Evolutionary conservation across 2,329 filamentous ascomycete species (phyloP).

Genomic region (Sporothrix pallida): DNA sequence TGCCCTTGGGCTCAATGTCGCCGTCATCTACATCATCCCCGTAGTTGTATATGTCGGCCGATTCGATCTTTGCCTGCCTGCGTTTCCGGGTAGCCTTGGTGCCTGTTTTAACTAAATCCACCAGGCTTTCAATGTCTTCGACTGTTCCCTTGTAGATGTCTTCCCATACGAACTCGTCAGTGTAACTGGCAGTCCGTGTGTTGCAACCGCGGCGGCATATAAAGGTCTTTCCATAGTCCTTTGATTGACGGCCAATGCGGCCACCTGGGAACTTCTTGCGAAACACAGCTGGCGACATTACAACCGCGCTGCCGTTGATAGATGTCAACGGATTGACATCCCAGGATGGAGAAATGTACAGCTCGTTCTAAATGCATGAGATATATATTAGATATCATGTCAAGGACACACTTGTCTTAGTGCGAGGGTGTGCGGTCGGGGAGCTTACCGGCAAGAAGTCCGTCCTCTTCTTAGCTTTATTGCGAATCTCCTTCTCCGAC

Average conservation of each 20-base stretch:
- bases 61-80: slow-evolving; percentile 40
- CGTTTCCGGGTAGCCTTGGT: slow-evolving; percentile 73
- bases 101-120: slow-evolving; percentile 69
- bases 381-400: not conserved
- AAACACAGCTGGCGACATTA: slow-evolving; percentile 77
- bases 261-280: slow-evolving; percentile 73
- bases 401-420: too few relatives aligned
- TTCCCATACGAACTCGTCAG: slow-evolving; percentile 91
- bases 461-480: slow-evolving; percentile 77
- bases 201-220: slow-evolving; percentile 90
- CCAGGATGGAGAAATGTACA: slow-evolving; percentile 87
- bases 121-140: slow-evolving; percentile 68
- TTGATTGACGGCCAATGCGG: slow-evolving; percentile 72
- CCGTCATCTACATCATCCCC: slow-evolving; percentile 15
- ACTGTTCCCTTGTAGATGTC: slow-evolving; percentile 73
- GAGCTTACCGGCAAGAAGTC: slow-evolving; percentile 71
- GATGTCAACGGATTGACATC: slow-evolving; percentile 86
- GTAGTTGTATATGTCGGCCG: slow-evolving; percentile 45
- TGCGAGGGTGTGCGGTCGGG: too few relatives aligned
- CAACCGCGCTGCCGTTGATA: slow-evolving; percentile 85
- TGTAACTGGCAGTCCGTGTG: slow-evolving; percentile 86
- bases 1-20: slow-evolving; percentile 33
- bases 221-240: slow-evolving; percentile 83
- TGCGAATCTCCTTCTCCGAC: slow-evolving; percentile 85
- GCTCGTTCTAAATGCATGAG: slow-evolving; percentile 69